phyloP scores from a whole-genome alignment of 2,329 filamentous ascomycete genomes.

The Cladorrhinum sp. region DNA sequence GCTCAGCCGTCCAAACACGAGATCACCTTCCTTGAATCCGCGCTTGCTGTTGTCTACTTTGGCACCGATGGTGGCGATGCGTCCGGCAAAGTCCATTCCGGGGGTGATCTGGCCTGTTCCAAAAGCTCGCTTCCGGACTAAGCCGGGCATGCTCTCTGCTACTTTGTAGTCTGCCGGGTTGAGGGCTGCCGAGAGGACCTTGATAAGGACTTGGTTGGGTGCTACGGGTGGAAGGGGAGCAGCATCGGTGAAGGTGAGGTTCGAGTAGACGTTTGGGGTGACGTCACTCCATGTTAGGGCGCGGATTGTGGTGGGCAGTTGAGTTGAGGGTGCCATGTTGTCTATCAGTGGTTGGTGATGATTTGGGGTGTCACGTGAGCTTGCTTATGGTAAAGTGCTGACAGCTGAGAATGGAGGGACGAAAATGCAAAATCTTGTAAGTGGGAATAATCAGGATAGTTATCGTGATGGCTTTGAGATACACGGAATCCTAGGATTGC shows the following conservation, averaged over 20 bases:
- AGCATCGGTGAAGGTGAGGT: conserved; percentile 45
- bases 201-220: conserved; percentile 51
- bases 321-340: not conserved
- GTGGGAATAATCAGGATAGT: too few species aligned
- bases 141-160: conserved; percentile 43
- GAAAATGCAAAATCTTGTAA: too few species aligned
- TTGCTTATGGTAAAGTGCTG: too few species aligned
- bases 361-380: too few species aligned
- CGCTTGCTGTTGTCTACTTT: conserved; percentile 24
- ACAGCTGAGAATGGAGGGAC: too few species aligned
- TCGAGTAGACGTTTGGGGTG: conserved; percentile 46
- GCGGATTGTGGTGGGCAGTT: conserved; percentile 42
- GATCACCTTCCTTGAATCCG: conserved; percentile 39
- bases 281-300: conserved; percentile 47
- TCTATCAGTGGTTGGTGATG: too few species aligned
- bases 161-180: conserved; percentile 67
- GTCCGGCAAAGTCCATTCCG: conserved; percentile 49
- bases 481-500: too few species aligned
- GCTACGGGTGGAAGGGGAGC: conserved; percentile 41
- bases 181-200: conserved; percentile 51
- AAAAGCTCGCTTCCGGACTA: conserved; percentile 39
- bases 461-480: too few species aligned
- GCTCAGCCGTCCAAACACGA: conserved; percentile 43
- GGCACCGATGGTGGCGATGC: conserved; percentile 37
- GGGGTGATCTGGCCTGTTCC: conserved; percentile 43